Evolutionary conservation across 129 eudicot genomes (phyloP), one percentile per base, ranked within the genome.

Genomic region (Escallonia rubra): DNA sequence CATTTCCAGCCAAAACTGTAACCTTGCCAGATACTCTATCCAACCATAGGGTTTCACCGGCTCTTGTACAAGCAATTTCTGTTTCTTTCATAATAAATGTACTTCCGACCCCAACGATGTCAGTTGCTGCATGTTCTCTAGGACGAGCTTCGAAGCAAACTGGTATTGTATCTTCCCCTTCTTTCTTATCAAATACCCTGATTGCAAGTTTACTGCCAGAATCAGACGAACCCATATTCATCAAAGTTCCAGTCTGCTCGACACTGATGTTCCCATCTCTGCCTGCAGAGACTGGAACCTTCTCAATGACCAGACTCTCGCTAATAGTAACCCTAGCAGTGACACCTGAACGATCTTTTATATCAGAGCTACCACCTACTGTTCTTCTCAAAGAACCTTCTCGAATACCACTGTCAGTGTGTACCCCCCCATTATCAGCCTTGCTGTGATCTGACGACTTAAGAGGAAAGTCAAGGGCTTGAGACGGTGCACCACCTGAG

Each of bases 221-320:
- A 64, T 79, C 78, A 23, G 54, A 59, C 38, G 72, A 44, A 55
- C 89, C 80, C 47, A 74, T 56, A 65, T 56, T 76, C 74, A 76
- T 85, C 10, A 68, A 23, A 65, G 55, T 67, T 34, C 87, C 86
- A 15, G 68, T 64, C 63, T 78, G 82, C 65, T 94, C 97, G 48
- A 94, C 81, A 41, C 63, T 77, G 6, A 77, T 53, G 71, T 74
- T 76, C 65, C 83, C 87, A 68, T 87, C 96, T 52, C 72, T 83
- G 75, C 82, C 86, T 13, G 74, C 70, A 69, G 86, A 71, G 9
- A 64, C 76, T 3, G 90, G 79, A 69, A 94, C 94, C 74, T 86
- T 94, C 80, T 94, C 99, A 48, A 94, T 90, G 16, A 94, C 84
- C 64, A 94, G 76, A 86, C 93, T 94, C 52, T 94, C 99, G 61